phyloP scores from a whole-genome alignment of 306 rosid genomes.

The Quillaja saponaria region DNA sequence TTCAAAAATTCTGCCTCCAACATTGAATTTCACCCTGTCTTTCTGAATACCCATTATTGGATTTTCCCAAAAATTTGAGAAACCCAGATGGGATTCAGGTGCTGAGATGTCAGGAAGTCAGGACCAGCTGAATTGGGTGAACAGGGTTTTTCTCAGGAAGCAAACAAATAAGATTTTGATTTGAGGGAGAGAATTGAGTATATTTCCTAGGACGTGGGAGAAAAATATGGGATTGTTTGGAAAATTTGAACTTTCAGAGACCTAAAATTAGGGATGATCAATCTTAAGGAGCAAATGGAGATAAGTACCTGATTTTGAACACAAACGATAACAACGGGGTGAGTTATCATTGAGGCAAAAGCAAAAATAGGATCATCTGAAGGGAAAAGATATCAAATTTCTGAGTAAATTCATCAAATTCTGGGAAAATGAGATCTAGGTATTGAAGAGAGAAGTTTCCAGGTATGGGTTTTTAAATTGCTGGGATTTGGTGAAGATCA shows the following conservation, averaged over 20 bases:
- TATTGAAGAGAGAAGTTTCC: slow-evolving; percentile 26
- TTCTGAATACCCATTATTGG: slow-evolving; percentile 58
- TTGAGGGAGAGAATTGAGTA: neutral
- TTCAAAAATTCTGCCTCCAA: slow-evolving; percentile 89
- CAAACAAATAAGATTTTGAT: slow-evolving; percentile 14
- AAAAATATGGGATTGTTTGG: slow-evolving; percentile 6
- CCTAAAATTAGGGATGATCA: neutral
- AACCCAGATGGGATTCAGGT: slow-evolving; percentile 37
- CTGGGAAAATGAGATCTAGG: slow-evolving; percentile 43
- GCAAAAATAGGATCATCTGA: slow-evolving; percentile 15
- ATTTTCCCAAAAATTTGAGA: slow-evolving; percentile 30
- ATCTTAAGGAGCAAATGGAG: neutral
- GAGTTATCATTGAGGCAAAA: slow-evolving; percentile 8
- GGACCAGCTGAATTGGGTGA: neutral
- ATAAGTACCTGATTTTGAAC: neutral
- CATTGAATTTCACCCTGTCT: slow-evolving; percentile 80
- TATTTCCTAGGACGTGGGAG: slow-evolving; percentile 13
- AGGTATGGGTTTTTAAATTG: slow-evolving; percentile 41
- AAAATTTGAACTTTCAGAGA: neutral
- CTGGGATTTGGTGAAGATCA: slow-evolving; percentile 55
- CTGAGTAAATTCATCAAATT: slow-evolving; percentile 32
- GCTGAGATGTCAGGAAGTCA: slow-evolving; percentile 4
- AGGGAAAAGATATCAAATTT: no score
- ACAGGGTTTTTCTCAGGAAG: slow-evolving; percentile 6
- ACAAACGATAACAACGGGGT: neutral